Evolutionary conservation across 305 asterid species (phyloP), one percentile per base, ranked within the genome.

Genomic region (Solanum chacoense): DNA sequence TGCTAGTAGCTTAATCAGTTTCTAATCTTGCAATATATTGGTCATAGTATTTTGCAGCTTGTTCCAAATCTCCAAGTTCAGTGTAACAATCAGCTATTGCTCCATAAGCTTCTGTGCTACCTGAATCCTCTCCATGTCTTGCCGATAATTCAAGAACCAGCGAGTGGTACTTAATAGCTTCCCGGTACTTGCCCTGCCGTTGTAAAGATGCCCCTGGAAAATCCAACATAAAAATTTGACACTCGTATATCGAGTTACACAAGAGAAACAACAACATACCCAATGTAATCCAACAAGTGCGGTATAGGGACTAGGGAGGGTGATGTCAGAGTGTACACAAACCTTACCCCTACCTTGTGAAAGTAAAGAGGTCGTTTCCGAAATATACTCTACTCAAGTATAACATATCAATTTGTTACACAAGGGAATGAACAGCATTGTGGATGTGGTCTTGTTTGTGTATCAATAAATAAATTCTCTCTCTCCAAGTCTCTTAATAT

Each of bases 41-140:
- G 89, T 96, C 99, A 42, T 96, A 97, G 94, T 90, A 97, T 88
- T 95, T 96, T 11, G 98, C 99, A 88, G 99, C 99, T 90, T 91
- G 91, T 91, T 97, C 99, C 73, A 97, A 90, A 91, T 97, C 99
- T 36, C 99, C 98, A 32, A 97, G 94, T 89, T 97, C 99, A 6
- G 99, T 95, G 85, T 97, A 97, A 89, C 99, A 96, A 93, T 97
- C 99, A 72, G 99, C 99, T 93, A 95, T 97, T 40, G 99, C 99
- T 76, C 99, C 99, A 76, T 92, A 96, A 32, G 99, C 99, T 93
- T 97, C 98, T 8, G 98, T 92, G 79, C 93, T 96, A 35, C 99
- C 99, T 32, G 99, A 97, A 77, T 95, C 96, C 90, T 96, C 99
- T 89, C 97, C 98, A 89, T 93, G 96, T 93, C 95, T 92, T 85